Percentiles rank a stretch among this genome's conserved stretches.
These are phyloP conservation scores for Magnolia sinica DNA, from an alignment of 164 flowering plant genomes.

Conservation along the genomic window DNA sequence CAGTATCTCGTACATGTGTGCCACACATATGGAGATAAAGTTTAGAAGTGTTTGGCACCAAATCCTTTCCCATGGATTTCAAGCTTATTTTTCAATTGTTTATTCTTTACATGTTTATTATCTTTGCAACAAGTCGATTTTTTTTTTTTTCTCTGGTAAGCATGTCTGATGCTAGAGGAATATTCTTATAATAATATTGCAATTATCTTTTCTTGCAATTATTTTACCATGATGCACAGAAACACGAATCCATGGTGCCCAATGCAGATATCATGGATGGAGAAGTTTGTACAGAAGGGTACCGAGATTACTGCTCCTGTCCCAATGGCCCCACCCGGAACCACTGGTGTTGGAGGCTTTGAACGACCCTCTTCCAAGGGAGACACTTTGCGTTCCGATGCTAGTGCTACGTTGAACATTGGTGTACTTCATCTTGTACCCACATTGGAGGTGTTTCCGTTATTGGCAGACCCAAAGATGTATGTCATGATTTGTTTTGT, in stretches of 20 bases:
- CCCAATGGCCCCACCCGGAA: slow-evolving; percentile 81
- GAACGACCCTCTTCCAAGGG: slow-evolving; percentile 92
- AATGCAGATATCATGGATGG: slow-evolving; percentile 98
- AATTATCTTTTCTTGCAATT: too few species aligned
- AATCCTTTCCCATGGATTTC: not conserved
- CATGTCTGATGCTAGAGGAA: too few species aligned
- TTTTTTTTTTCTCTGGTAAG: too few species aligned
- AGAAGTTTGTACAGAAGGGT: slow-evolving; percentile 88
- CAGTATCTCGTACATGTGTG: not conserved
- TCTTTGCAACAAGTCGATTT: not conserved
- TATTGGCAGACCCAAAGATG: slow-evolving; percentile 78
- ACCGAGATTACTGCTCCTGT: slow-evolving; percentile 97
- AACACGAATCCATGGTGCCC: not conserved
- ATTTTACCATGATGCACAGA: not conserved
- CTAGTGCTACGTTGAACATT: slow-evolving; percentile 65
- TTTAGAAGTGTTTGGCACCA: not conserved
- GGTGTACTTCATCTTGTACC: slow-evolving; percentile 98
- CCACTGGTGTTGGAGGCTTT: slow-evolving; percentile 99
- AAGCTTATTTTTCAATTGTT: too few species aligned
- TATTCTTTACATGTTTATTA: too few species aligned
- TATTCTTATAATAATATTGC: too few species aligned
- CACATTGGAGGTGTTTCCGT: slow-evolving; percentile 88
- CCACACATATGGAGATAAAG: too few species aligned
- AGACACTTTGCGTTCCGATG: slow-evolving; percentile 76
- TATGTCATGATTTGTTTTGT: slow-evolving; percentile 18